phyloP scores from a whole-genome alignment of 805 yeast species.

The Lipomyces sp. region DNA sequence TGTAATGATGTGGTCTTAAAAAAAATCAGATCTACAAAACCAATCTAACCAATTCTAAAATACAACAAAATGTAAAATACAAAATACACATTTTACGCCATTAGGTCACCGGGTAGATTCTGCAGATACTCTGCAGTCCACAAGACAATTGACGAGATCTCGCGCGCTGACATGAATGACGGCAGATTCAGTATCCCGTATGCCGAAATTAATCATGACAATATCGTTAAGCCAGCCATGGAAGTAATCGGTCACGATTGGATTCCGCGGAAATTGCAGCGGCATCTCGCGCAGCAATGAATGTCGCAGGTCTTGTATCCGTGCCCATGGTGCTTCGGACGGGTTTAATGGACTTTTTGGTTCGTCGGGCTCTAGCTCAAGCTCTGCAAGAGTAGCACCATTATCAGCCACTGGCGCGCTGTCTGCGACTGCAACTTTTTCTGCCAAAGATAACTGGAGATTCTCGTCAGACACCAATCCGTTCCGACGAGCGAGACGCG shows the following conservation, averaged over 20 bases:
- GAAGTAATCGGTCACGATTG: conserved; percentile 25
- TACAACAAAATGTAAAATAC: not conserved
- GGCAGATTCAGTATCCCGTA: conserved; percentile 20
- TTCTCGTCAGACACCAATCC: not conserved
- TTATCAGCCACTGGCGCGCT: not conserved
- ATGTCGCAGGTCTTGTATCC: not conserved
- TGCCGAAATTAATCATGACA: conserved; percentile 29
- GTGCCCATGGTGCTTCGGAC: conserved; percentile 90
- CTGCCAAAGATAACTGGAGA: not conserved
- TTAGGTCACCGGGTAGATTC: not conserved
- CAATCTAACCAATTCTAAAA: not conserved
- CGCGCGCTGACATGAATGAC: conserved; percentile 27
- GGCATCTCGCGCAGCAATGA: not conserved
- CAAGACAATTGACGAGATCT: conserved; percentile 25
- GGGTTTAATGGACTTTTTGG: conserved; percentile 81
- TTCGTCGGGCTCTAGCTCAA: not conserved
- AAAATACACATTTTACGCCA: not conserved
- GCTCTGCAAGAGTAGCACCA: not conserved
- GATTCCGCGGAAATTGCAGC: conserved; percentile 10
- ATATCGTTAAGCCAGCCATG: conserved; percentile 35
- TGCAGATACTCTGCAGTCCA: not conserved
- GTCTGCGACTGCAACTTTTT: not conserved
- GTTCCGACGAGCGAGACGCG: not conserved
- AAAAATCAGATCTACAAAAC: not conserved
- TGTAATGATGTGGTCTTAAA: not conserved